Conservation (phyloP, 2,329 filamentous ascomycete species). For the Xylaria arbuscula region DNA sequence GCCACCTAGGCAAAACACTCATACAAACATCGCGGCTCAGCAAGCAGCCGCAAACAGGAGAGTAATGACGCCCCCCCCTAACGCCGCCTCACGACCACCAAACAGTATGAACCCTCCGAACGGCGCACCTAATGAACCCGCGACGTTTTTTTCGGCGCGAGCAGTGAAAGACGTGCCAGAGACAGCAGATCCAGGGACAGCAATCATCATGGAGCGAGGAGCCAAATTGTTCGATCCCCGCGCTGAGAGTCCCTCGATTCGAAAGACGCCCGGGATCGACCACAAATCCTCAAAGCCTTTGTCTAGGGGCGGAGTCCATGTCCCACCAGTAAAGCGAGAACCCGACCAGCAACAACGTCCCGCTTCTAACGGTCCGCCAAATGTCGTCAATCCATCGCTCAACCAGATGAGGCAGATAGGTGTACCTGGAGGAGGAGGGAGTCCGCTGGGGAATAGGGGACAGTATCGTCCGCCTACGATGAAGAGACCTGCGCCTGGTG, state of each 20-base stretch:
- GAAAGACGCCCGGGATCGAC: constrained; percentile 88
- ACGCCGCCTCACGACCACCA: constrained; percentile 42
- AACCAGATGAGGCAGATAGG: constrained; percentile 69
- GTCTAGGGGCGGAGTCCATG: constrained; percentile 65
- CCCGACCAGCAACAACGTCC: constrained; percentile 40
- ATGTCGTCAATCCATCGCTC: constrained; percentile 64
- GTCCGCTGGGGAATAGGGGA: constrained; percentile 68
- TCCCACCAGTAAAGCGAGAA: constrained; percentile 54
- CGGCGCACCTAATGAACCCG: constrained; percentile 53
- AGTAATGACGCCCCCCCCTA: constrained; percentile 49
- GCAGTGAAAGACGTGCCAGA: constrained; percentile 66
- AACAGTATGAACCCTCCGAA: constrained; percentile 42
- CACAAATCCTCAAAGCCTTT: constrained; percentile 81
- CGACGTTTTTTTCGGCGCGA: constrained; percentile 77
- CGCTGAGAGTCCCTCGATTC: constrained; percentile 83
- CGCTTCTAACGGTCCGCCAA: constrained; percentile 42
- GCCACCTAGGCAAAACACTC: constrained; percentile 37
- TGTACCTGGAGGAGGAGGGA: constrained; percentile 64
- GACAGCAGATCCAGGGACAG: constrained; percentile 55
- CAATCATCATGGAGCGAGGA: constrained; percentile 57
- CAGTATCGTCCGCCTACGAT: constrained; percentile 70
- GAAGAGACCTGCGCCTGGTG: constrained; percentile 59
- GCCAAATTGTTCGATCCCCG: constrained; percentile 76
- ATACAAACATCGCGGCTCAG: constrained; percentile 41
- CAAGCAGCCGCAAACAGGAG: constrained; percentile 44